Conservation (phyloP, 306 rosid genomes). For the Quercus dentata region DNA sequence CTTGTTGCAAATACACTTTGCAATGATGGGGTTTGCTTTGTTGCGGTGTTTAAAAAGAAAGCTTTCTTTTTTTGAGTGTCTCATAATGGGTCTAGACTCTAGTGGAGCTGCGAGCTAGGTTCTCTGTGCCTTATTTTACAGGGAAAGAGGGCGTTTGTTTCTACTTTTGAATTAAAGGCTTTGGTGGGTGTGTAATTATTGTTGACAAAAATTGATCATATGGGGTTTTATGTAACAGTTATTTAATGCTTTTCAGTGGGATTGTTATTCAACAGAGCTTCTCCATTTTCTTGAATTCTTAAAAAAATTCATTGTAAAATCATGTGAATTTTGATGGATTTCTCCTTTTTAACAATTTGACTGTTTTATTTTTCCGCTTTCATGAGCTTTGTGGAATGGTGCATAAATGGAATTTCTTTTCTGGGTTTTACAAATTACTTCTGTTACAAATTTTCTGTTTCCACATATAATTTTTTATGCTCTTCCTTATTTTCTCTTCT, state of each 20-base stretch:
- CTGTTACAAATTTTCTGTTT: background rate
- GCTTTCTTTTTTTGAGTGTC: background rate
- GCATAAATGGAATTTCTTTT: background rate
- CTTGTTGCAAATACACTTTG: constrained; percentile 36
- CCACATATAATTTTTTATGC: background rate
- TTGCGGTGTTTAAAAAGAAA: constrained; percentile 30
- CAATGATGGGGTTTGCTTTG: constrained; percentile 35
- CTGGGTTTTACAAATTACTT: constrained; percentile 10
- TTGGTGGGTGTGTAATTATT: background rate
- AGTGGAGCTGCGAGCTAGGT: constrained; percentile 21
- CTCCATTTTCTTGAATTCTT: background rate
- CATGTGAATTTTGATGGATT: background rate
- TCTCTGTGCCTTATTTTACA: constrained; percentile 28
- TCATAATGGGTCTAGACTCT: constrained; percentile 15
- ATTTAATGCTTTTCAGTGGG: background rate
- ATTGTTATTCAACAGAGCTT: background rate
- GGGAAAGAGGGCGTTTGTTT: constrained; percentile 17
- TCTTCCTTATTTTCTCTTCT: background rate
- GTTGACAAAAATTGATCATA: background rate
- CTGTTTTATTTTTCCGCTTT: background rate
- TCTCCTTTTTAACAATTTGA: background rate
- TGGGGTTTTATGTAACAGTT: background rate
- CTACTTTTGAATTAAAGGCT: background rate
- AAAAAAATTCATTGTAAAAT: background rate
- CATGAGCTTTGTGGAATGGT: background rate